Base-by-base conservation (phyloP, 2,329 filamentous ascomycete species). In the Whalleya microplaca region DNA sequence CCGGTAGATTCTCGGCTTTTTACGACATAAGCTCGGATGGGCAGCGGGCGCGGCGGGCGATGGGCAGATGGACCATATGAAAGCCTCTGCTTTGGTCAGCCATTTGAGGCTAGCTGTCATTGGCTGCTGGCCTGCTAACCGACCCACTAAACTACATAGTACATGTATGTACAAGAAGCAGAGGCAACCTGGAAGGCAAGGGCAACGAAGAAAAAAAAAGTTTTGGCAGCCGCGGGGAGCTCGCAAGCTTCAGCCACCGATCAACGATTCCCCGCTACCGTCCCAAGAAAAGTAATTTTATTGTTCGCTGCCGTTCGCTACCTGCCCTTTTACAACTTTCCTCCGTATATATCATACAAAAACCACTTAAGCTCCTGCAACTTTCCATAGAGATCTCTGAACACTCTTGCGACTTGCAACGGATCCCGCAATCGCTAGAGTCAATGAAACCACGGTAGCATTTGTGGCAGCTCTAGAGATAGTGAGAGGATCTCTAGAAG, bases 401-500 rank as follows among this genome's bases (percentile, higher is more conserved):
- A n/a, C n/a, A n/a, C n/a, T n/a, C n/a, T 51, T 49, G 40, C 43
- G 37, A 45, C 45, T 51, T 49, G 40, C 43, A 27, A 45, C 45
- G 29, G 21, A 29, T 45, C 47, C 37, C 44, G 29, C 44, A 6
- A 49, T 41, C 41, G 6, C 41, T 46, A 42, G 49, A 55, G 47
- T 82, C 80, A 84, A 86, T 86, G 84, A 82, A 75, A 75, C 70
- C 72, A 70, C 82, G 86, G 83, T 90, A 94, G 91, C 80, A 86
- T 76, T 77, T 75, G 79, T 81, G 80, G 78, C 74, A 82, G 86
- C 85, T 90, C 86, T 89, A 87, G 88, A 87, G 88, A 88, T 88
- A 83, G 81, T 86, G 84, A 84, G 83, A 87, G 83, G 79, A 84
- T 88, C 86, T 89, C 86, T 89, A 87, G 86, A 84, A 85, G 85